Evolutionary conservation across 768 basidiomycete genomes (phyloP), one percentile per base, ranked within the genome.

Genomic region (Tricholoma furcatifolium): DNA sequence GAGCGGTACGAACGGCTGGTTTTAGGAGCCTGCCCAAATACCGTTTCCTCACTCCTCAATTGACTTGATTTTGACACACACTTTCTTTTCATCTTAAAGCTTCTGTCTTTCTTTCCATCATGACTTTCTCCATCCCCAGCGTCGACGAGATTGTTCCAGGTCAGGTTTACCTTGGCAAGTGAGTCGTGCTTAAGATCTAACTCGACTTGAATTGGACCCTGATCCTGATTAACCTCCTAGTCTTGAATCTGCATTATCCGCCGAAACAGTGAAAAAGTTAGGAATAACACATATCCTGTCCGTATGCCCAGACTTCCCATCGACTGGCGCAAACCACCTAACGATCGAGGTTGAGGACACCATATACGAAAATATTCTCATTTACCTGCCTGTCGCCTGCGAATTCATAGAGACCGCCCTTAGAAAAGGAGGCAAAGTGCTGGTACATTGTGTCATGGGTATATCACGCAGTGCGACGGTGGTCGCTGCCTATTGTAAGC

Each of bases 401-500:
- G 65, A 61, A 12, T 91, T 88, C 64, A 88, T 91, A 27, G 74
- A 85, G 58, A 55, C 71, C 18, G 84, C 87, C 3, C 57, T 90
- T 36, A 64, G 69, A 8, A 35, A 62, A 1, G 76, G 78, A 20
- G 85, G 85, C 0, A 75, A 70, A 42, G 80, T 88, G 5, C 75
- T 90, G 9, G 83, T 89, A 12, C 88, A 90, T 56, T 89, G 88
- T 62, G 71, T 83, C 9, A 85, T 87, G 80, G 88, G 88, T 4
- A 68, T 89, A 7, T 90, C 85, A 0, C 74, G 88, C 54, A 88
- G 86, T 57, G 72, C 81, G 36, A 82, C 87, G n/a, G n/a, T n/a
- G n/a, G n/a, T n/a, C n/a, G n/a, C n/a, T n/a, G n/a, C n/a, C n/a
- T n/a, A n/a, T n/a, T 8, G 78, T 81, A 21, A 77, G 62, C 63